Base-by-base conservation (phyloP, 176 grass and related monocot genomes). In the Aegilops longissima region DNA sequence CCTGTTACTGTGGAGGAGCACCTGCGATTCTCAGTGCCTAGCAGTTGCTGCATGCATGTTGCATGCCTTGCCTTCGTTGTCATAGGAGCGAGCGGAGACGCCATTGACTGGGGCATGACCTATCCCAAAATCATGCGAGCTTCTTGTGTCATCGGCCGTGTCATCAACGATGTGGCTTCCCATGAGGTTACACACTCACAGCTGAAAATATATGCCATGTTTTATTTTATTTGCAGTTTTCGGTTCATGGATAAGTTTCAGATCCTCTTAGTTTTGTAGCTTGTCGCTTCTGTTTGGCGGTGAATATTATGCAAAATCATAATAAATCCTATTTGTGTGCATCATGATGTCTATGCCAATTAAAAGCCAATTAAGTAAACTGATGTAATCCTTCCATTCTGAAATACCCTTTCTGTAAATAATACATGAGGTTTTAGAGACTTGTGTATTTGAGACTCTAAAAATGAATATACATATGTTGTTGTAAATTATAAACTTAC, bases 61-160 rank as follows among this genome's bases (percentile, higher is more conserved):
- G 4, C 40, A 6, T 18, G 25, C 9, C 23, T 67, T n/a, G 62
- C 62, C 16, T 67, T 81, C 9, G 0, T 67, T 23, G 27, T n/a
- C 18, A 49, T 49, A 20, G 79, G 62, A 29, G 79, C 44, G 13
- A 31, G 8, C 6, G 30, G 8, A 1, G 61, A 67, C 0, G 9
- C 79, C 25, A 81, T 81, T 1, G 62, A 81, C 9, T 81, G 79
- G 79, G 61, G 9, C 17, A 47, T 67, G 24, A 67, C 79, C 24
- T 81, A 67, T 67, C 79, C 79, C 0, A 81, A 67, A 66, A 81
- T 81, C 14, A 81, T 81, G 10, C 64, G 62, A 81, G 65, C 64
- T 17, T 70, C 80, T 2, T 82, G 80, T 31, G 4, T 82, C 30
- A 5, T 82, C 5, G 80, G 80, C 12, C 80, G 80, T 1, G 18